Conservation (phyloP, 2,329 filamentous ascomycete species). For the Cordyceps sp. region DNA sequence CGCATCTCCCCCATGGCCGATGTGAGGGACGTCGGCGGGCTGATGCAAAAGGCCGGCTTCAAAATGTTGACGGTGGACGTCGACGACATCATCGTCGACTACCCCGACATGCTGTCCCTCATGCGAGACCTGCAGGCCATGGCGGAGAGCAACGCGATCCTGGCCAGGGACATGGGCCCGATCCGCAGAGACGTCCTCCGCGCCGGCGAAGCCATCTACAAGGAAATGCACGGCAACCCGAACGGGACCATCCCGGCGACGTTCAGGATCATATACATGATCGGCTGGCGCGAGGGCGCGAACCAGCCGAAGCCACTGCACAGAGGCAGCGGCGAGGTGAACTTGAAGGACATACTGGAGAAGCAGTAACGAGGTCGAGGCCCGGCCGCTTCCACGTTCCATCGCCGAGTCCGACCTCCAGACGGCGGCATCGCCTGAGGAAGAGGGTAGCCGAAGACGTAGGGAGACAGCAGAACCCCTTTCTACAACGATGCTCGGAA, state of each 20-base stretch:
- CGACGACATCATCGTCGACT: conserved; percentile 93
- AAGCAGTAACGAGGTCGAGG: conserved; percentile 16
- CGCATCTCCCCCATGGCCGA: conserved; percentile 86
- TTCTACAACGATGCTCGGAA: too few relatives aligned
- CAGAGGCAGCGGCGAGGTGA: conserved; percentile 73
- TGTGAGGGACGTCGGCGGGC: conserved; percentile 75
- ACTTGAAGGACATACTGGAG: conserved; percentile 65
- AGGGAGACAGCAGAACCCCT: too few relatives aligned
- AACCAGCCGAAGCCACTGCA: conserved; percentile 65
- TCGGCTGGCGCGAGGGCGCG: conserved; percentile 82
- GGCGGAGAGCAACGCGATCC: conserved; percentile 83
- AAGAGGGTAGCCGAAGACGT: too few relatives aligned
- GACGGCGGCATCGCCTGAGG: too few relatives aligned
- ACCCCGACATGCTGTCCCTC: conserved; percentile 72
- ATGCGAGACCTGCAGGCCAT: conserved; percentile 93
- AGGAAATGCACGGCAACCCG: conserved; percentile 68
- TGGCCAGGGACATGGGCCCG: conserved; percentile 66
- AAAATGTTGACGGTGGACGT: conserved; percentile 93
- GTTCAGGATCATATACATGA: conserved; percentile 95
- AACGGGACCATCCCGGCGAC: conserved; percentile 71
- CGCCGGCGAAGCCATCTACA: conserved; percentile 79
- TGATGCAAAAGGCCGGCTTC: conserved; percentile 78
- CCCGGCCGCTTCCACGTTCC: too few relatives aligned
- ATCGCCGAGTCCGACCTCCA: too few relatives aligned
- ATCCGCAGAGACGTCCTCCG: conserved; percentile 72